phyloP scores from a whole-genome alignment of 1,284 basidiomycete genomes.

The Cutaneotrichosporon dermatis region DNA sequence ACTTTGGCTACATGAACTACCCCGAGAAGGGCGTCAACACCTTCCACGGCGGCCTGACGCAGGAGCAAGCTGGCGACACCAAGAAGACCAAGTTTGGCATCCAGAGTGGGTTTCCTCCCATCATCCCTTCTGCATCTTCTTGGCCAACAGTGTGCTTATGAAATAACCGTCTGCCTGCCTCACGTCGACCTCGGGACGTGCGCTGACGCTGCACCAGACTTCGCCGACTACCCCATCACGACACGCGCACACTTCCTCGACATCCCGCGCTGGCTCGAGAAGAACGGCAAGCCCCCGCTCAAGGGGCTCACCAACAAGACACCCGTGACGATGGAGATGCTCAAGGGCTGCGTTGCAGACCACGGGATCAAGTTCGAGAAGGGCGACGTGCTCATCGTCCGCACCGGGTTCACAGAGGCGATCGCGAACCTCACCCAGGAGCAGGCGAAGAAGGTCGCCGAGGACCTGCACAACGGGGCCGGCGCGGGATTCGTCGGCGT shows the following conservation, averaged over 20 bases:
- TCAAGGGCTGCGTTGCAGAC: constrained; percentile 23
- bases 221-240: constrained; percentile 17
- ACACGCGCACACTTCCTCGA: constrained; percentile 19
- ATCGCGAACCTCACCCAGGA: constrained; percentile 19
- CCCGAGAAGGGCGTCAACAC: constrained; percentile 13
- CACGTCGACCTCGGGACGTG: not conserved
- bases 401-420: constrained; percentile 45
- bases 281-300: constrained; percentile 33
- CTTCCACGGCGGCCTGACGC: constrained; percentile 16
- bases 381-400: constrained; percentile 45
- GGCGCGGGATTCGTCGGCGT: constrained; percentile 26
- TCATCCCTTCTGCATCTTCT: too few species aligned
- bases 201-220: constrained; percentile 3
- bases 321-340: constrained; percentile 27
- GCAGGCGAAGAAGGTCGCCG: not conserved
- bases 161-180: too few species aligned
- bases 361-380: constrained; percentile 34
- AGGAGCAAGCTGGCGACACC: constrained; percentile 10
- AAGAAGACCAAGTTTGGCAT: constrained; percentile 5
- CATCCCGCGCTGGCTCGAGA: constrained; percentile 30
- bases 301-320: constrained; percentile 32
- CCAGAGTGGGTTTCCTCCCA: constrained; percentile 9
- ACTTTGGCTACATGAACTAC: constrained; percentile 33
- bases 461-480: not conserved
- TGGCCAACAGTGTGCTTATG: too few species aligned